Evolutionary conservation across 2,329 filamentous ascomycete species (phyloP), one percentile per base, ranked within the genome.

Genomic region (Claviceps sorghi): DNA sequence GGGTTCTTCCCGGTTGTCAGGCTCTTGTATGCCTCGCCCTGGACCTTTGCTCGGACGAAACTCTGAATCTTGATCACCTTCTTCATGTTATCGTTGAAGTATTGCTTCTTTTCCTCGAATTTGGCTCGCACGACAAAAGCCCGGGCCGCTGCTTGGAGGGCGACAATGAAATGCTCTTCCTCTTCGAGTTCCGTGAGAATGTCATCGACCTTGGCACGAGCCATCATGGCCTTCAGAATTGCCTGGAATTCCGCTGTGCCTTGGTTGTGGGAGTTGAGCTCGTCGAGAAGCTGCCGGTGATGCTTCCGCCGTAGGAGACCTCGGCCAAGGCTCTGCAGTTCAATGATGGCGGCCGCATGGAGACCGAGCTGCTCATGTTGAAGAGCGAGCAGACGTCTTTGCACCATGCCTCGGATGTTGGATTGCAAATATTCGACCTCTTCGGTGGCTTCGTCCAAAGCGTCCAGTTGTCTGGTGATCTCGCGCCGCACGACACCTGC

Each of bases 1-100:
- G 93, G 93, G 64, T 97, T 97, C 71, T 95, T 96, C 55, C 93
- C 94, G 34, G 83, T 90, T 2, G 90, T 97, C 58, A 98, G 76
- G 65, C 88, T 95, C 77, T 95, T 96, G 75, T 98, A 98, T 2
- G 93, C 93, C 69, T 98, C 88, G 50, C 93, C 93, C 67, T 98
- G 93, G 49, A 97, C 87, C 64, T 94, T 93, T 58, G 84, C 93
- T 56, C 93, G 83, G 51, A 97, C 84, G 59, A 97, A 95, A 65
- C 93, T 98, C 66, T 98, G 94, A 53, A 97, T 89, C 69, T 98
- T 98, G 74, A 98, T 84, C 29, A 98, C 93, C 69, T 94, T 97
- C 62, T 95, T 83, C 93, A 98, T 98, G 63, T 98, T 98, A 69
- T 95, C 84, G 59, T 86, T 84, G 73, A 90, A 98, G 70, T 86